These are phyloP conservation scores for Diaporthe caulivora DNA, from an alignment of 2,329 filamentous ascomycete species.

Conservation along the genomic window DNA sequence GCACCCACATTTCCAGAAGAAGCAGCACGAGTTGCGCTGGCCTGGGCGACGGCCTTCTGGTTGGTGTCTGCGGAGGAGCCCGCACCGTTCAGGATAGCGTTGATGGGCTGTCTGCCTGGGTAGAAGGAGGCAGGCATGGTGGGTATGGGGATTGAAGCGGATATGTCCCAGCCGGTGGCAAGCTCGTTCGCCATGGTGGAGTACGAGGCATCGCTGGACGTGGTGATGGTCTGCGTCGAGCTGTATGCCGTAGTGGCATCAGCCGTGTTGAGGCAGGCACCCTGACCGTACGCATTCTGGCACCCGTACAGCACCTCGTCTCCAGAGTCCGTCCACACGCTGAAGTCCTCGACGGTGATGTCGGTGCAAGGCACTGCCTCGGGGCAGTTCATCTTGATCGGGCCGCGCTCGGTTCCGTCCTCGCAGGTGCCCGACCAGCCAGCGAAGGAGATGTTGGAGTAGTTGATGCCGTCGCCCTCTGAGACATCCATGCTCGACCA, in stretches of 20 bases:
- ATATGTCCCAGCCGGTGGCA: constrained; percentile 32
- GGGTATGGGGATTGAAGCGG: constrained; percentile 36
- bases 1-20: neutral
- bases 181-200: constrained; percentile 42
- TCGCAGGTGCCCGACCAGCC: constrained; percentile 68
- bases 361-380: constrained; percentile 64
- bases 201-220: constrained; percentile 38
- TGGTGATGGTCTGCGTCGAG: constrained; percentile 41
- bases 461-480: constrained; percentile 63
- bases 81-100: constrained; percentile 33
- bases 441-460: constrained; percentile 64
- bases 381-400: constrained; percentile 65
- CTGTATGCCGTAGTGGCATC: constrained; percentile 39
- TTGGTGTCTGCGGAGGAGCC: constrained; percentile 12
- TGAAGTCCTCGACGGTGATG: constrained; percentile 62
- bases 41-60: constrained; percentile 8
- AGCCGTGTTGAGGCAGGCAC: constrained; percentile 40
- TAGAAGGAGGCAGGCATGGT: constrained; percentile 38
- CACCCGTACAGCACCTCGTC: constrained; percentile 45
- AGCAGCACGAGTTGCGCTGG: neutral
- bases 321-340: constrained; percentile 64
- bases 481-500: constrained; percentile 52
- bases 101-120: constrained; percentile 36
- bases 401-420: constrained; percentile 63
- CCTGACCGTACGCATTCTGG: constrained; percentile 42